Base-by-base conservation (phyloP, 2,329 filamentous ascomycete species). In the Epichloe amarillans region DNA sequence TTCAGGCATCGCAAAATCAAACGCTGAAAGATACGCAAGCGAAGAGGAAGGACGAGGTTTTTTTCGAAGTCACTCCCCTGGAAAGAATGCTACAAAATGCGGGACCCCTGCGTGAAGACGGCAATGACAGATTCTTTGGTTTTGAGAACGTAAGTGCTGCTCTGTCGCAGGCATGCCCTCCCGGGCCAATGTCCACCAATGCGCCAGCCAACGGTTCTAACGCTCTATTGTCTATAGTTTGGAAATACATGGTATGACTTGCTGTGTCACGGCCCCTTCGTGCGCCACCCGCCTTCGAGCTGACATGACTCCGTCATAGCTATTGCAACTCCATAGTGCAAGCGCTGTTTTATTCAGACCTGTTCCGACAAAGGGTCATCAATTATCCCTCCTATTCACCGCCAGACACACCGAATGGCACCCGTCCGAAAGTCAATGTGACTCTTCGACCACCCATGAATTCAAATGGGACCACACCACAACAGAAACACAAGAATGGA, bases 281-380 rank as follows among this genome's bases (percentile, higher is more conserved):
- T 21, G 23, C 14, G 23, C 7, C 23, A 30, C 30, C 26, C 19
- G 21, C 15, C 19, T 30, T 17, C 15, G 36, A 40, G 30, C 49
- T 50, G 39, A 48, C 52, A 33, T 37, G 12, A 2, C 17, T 15
- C 44, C 38, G 17, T 17, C 21, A 45, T 68, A 97, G 91, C 67
- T 98, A 98, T 70, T 95, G 88, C 72, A 98, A 98, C 69, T 98
- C 93, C 14, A 95, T 98, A 62, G 80, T 98, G 52, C 93, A 98
- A 72, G 94, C 89, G 61, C 81, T 98, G 52, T 98, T 95, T 71
- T 95, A 95, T 72, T 96, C 91, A 19, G 84, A 88, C 43, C 82
- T 88, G 35, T 98, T 98, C 68, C 87, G 93, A 69, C 85, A 96
- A 72, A 82, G 91, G 62, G 88, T 98, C 58, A 82, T 98, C 68